These are phyloP conservation scores for Curvularia verruculosa DNA, from an alignment of 2,329 filamentous ascomycete species.

Conservation along the genomic window DNA sequence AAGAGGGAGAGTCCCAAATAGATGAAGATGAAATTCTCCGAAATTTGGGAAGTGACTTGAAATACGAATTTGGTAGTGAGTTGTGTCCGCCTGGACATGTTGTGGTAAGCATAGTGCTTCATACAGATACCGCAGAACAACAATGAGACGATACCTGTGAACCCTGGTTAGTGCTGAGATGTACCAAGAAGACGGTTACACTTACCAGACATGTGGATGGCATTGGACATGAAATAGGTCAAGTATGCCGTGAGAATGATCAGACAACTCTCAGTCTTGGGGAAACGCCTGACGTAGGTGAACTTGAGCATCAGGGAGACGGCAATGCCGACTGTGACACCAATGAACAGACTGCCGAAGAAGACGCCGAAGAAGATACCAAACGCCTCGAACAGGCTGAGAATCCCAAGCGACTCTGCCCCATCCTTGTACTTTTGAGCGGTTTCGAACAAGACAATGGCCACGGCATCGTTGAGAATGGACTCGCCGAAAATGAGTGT, in stretches of 20 bases:
- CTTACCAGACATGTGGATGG: slow-evolving; percentile 92
- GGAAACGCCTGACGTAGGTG: slow-evolving; percentile 88
- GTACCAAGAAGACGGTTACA: slow-evolving; percentile 10
- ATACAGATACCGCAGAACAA: slow-evolving; percentile 97
- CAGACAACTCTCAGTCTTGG: slow-evolving; percentile 95
- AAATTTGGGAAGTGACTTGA: slow-evolving; percentile 90
- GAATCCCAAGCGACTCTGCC: slow-evolving; percentile 69
- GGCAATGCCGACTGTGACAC: slow-evolving; percentile 81
- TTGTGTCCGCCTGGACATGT: slow-evolving; percentile 97
- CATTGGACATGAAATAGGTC: slow-evolving; percentile 97
- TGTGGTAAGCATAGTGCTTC: slow-evolving; percentile 99
- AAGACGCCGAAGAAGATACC: slow-evolving; percentile 96
- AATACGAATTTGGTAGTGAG: slow-evolving; percentile 98
- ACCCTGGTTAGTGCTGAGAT: slow-evolving; percentile 19
- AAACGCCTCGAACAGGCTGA: slow-evolving; percentile 87
- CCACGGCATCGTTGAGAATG: slow-evolving; percentile 96
- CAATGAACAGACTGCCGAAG: slow-evolving; percentile 90
- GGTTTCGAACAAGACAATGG: slow-evolving; percentile 98
- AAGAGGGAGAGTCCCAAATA: slow-evolving; percentile 95
- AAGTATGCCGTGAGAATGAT: slow-evolving; percentile 94
- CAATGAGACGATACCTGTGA: slow-evolving; percentile 88
- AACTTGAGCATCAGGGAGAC: slow-evolving; percentile 92
- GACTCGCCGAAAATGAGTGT: slow-evolving; percentile 99
- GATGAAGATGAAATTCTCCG: slow-evolving; percentile 99
- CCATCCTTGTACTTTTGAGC: slow-evolving; percentile 89